Evolutionary conservation across 768 basidiomycete genomes (phyloP).

Genomic region (Russula lepida): DNA sequence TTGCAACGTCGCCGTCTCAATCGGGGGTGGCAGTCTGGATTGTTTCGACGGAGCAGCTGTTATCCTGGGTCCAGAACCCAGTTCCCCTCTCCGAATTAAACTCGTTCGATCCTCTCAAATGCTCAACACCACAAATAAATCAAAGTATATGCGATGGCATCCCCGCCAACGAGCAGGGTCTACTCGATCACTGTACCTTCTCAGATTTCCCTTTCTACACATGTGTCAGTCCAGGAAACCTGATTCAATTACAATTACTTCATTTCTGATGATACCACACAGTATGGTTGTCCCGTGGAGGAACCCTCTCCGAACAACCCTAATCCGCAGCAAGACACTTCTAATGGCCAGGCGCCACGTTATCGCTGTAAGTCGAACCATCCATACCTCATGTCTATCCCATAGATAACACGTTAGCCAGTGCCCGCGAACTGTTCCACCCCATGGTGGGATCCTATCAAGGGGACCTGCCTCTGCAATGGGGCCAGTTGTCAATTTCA

Average conservation of each 20-base stretch:
- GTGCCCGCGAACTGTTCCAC: conserved; percentile 68
- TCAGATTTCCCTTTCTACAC: conserved; percentile 73
- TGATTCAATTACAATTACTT: neutral
- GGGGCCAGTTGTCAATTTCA: conserved; percentile 49
- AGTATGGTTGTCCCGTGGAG: conserved; percentile 67
- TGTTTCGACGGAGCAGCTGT: conserved; percentile 60
- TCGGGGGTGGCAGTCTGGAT: conserved; percentile 49
- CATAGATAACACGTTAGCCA: conserved; percentile 21
- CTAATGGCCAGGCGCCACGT: conserved; percentile 40
- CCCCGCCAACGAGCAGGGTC: conserved; percentile 53
- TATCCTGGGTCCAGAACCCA: conserved; percentile 68
- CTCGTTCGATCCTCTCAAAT: conserved; percentile 47
- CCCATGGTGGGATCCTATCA: conserved; percentile 74
- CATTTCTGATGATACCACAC: neutral
- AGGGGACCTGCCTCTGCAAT: conserved; percentile 54
- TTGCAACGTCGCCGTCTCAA: neutral
- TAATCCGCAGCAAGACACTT: conserved; percentile 51
- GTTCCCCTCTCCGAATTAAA: conserved; percentile 53
- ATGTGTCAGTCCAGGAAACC: conserved; percentile 42
- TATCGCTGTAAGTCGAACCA: conserved; percentile 41
- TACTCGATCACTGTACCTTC: conserved; percentile 55
- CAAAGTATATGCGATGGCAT: conserved; percentile 71
- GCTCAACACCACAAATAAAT: conserved; percentile 51
- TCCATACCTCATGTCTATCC: neutral
- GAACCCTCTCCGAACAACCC: conserved; percentile 52